phyloP scores from a whole-genome alignment of 2,329 filamentous ascomycete species.

The Ascochyta pisi region DNA sequence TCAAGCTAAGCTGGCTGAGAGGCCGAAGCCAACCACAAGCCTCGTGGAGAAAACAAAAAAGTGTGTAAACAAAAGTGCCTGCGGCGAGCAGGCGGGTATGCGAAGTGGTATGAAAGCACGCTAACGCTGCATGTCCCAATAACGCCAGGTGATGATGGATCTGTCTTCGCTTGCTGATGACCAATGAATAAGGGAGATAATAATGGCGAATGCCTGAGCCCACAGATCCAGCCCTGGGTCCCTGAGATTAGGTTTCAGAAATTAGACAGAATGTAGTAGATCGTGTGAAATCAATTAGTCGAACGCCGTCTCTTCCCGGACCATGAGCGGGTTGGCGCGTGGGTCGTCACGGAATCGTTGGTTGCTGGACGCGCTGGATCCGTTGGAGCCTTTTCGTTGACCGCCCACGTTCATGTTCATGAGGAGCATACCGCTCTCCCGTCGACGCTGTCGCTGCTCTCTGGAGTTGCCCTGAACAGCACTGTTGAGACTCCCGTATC shows the following conservation, averaged over 20 bases:
- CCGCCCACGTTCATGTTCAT: slow-evolving; percentile 44
- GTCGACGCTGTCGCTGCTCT: slow-evolving; percentile 43
- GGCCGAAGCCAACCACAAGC: slow-evolving; percentile 2
- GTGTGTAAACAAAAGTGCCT: slow-evolving; percentile 16
- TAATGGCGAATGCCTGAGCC: slow-evolving; percentile 13
- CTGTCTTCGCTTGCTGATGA: slow-evolving; percentile 12
- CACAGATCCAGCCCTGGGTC: slow-evolving; percentile 38
- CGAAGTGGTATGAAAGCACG: slow-evolving; percentile 18
- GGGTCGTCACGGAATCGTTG: slow-evolving; percentile 22
- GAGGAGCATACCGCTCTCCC: slow-evolving; percentile 50
- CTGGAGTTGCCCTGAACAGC: slow-evolving; percentile 35
- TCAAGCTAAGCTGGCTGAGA: neutral
- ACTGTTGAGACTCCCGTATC: slow-evolving; percentile 46
- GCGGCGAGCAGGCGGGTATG: slow-evolving; percentile 27
- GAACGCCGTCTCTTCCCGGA: slow-evolving; percentile 34
- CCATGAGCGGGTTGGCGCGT: slow-evolving; percentile 27
- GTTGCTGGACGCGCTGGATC: slow-evolving; percentile 19
- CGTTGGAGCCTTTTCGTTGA: slow-evolving; percentile 48
- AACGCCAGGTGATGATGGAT: slow-evolving; percentile 6
- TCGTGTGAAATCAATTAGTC: slow-evolving; percentile 25
- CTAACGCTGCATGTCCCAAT: slow-evolving; percentile 4
- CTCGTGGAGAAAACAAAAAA: neutral
- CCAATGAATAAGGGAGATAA: slow-evolving; percentile 6
- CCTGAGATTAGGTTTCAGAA: slow-evolving; percentile 38
- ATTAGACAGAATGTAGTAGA: slow-evolving; percentile 33